Evolutionary conservation across 352 stramenopile genomes (phyloP).

Genomic region (Phytophthora pinifolia): DNA sequence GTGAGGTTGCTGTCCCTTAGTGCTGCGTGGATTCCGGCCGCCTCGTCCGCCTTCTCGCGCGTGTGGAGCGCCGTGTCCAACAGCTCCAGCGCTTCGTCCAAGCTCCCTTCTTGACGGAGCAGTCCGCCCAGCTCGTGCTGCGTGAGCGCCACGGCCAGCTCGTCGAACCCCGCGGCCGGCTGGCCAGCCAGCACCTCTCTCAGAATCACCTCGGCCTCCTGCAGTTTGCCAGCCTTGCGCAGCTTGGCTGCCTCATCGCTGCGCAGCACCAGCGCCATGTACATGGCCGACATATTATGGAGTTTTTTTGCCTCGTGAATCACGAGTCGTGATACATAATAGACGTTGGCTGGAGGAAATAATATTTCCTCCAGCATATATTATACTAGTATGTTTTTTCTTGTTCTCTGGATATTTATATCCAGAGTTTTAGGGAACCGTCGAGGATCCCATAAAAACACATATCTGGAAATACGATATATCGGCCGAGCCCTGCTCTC

Average conservation of each 20-base stretch:
- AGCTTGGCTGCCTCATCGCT: constrained; percentile 50
- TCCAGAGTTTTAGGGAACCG: too few relatives aligned
- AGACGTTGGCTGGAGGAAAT: too few relatives aligned
- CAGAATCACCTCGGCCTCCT: constrained; percentile 44
- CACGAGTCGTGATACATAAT: too few relatives aligned
- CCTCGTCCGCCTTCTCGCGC: constrained; percentile 41
- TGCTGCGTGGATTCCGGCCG: constrained; percentile 33
- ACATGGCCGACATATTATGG: too few relatives aligned
- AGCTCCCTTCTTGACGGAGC: constrained; percentile 44
- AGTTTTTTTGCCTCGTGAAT: too few relatives aligned
- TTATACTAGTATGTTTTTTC: too few relatives aligned
- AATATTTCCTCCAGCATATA: too few relatives aligned
- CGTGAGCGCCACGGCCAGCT: constrained; percentile 54
- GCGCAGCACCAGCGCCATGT: constrained; percentile 47
- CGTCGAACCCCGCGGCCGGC: constrained; percentile 56
- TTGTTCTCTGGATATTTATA: too few relatives aligned
- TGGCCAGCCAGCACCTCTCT: constrained; percentile 46
- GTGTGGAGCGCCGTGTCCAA: constrained; percentile 53
- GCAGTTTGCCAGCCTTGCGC: constrained; percentile 38
- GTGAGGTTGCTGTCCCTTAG: constrained; percentile 66
- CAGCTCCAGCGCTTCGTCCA: constrained; percentile 53
- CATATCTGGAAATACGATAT: too few relatives aligned
- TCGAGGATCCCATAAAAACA: too few relatives aligned
- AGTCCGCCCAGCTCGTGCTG: constrained; percentile 57
- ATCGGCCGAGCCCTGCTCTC: too few relatives aligned